Base-by-base conservation (phyloP, 1,284 basidiomycete genomes). In the Heterobasidion annosum region DNA sequence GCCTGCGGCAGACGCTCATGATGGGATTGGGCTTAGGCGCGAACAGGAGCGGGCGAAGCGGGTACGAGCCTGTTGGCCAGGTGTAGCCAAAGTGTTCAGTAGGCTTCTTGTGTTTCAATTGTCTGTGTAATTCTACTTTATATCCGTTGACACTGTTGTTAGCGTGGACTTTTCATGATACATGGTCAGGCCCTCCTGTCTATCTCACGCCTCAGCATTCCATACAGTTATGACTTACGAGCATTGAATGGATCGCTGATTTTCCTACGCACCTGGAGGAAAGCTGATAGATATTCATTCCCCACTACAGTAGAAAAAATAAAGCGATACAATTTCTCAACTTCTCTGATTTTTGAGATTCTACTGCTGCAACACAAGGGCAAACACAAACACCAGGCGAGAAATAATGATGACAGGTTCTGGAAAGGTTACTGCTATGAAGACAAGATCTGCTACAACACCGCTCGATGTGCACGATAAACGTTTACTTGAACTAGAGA, bases 21-120 rank as follows among this genome's bases (percentile, higher is more conserved):
- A 78, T 81, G 75, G 77, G 78, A 44, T 65, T 83, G 51, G 73
- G 76, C 18, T 62, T 78, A 42, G 67, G 70, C 0, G 58, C 65
- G 6, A 68, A 74, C 34, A 68, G 76, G 47, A 72, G 75, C 57
- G 75, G 75, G 62, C 67, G 80, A 50, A 70, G 68, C 45, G 81
- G 77, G 46, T 83, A 84, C 63, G 82, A 83, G 62, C 82, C 82
- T 59, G 74, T 84, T 58, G 82, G 73, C 63, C 81, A 83, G 67
- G 81, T 72, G 37, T 70, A 62, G 37, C n/a, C 9, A 13, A 18
- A 35, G 40, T 52, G 13, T 42, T 25, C 25, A 5, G 3, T 25
- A 25, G 25, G 25, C 25, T 25, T 25, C 3, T 8, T 8, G 37
- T 40, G 37, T 40, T 40, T 40, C n/a, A 3, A 40, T 10, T 40